Evolutionary conservation across 2,329 filamentous ascomycete genomes (phyloP), one percentile per base, ranked within the genome.

Genomic region (Aspergillus quadrilineatus): DNA sequence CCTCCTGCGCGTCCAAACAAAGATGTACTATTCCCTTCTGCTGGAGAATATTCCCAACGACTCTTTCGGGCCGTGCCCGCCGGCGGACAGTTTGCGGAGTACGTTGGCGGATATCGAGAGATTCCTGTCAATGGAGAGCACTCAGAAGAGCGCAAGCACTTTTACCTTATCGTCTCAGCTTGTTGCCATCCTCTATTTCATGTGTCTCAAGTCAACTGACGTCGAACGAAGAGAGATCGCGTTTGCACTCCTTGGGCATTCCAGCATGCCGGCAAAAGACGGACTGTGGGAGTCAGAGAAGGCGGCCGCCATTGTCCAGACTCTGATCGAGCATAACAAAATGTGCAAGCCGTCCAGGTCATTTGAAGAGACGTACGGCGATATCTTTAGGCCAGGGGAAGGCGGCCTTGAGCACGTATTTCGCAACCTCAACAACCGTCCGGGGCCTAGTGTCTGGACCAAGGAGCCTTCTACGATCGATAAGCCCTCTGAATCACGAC

Each of bases 161-260:
- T 69, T 68, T 36, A 67, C 65, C 1, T 37, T 67, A 2, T 63
- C 61, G 4, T 63, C 63, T 6, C 60, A 68, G 10, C 47, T 68
- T 15, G 59, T 68, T n/a, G 62, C 60, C 2, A 52, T 58, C 1
- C 49, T 68, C 6, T 67, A 66, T 37, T 66, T 62, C 17, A 55
- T 66, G n/a, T 62, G 64, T 47, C 44, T 67, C 8, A 69, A 67
- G 39, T 63, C 63, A 0, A 60, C 32, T 1, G 47, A 55, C 45
- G 48, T 15, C 14, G 7, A 32, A 8, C 63, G 55, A 2, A 28
- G 64, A 6, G 36, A 59, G 12, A 48, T n/a, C 3, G 59, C 62
- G 2, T 50, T 66, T 0, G 52, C 52, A 1, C 52, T 69, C 1
- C 55, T 68, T 50, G 55, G 57, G n/a, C 53, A 61, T 28, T 52